Evolutionary conservation across 495 filamentous ascomycete genomes (phyloP).

Genomic region (Aspergillus coremiiformis): DNA sequence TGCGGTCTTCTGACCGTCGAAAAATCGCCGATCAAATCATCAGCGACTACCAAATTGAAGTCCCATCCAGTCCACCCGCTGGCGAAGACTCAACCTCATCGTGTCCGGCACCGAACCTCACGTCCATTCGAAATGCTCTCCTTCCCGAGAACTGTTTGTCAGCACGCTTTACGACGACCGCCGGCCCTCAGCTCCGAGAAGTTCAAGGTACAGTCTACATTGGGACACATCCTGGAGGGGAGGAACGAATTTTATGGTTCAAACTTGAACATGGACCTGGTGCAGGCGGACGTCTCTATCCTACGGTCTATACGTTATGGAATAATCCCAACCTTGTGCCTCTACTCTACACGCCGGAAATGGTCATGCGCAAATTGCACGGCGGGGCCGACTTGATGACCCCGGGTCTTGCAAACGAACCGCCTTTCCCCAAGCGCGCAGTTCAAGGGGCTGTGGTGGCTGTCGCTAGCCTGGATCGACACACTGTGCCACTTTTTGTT

Average conservation of each 20-base stretch:
- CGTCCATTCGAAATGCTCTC: slow-evolving; percentile 52
- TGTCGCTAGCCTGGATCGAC: slow-evolving; percentile 54
- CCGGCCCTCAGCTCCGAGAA: slow-evolving; percentile 55
- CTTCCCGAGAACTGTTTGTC: slow-evolving; percentile 58
- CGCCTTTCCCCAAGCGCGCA: slow-evolving; percentile 57
- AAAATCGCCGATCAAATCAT: slow-evolving; percentile 68
- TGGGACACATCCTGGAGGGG: slow-evolving; percentile 48
- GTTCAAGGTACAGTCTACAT: slow-evolving; percentile 62
- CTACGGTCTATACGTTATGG: slow-evolving; percentile 66
- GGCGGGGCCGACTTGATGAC: slow-evolving; percentile 70
- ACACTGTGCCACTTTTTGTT: slow-evolving; percentile 57
- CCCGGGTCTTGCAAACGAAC: slow-evolving; percentile 60
- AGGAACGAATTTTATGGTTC: slow-evolving; percentile 63
- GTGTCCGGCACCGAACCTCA: slow-evolving; percentile 36
- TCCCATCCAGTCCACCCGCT: slow-evolving; percentile 29
- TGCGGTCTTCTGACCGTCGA: slow-evolving; percentile 65
- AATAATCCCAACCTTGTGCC: slow-evolving; percentile 54
- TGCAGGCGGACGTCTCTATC: slow-evolving; percentile 47
- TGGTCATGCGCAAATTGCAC: slow-evolving; percentile 57
- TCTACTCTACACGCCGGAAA: slow-evolving; percentile 53
- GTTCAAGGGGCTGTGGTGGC: slow-evolving; percentile 57
- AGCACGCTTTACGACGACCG: slow-evolving; percentile 63
- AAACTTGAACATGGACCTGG: slow-evolving; percentile 53
- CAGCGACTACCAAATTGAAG: slow-evolving; percentile 47
- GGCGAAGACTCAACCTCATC: slow-evolving; percentile 30